Base-by-base conservation (phyloP, 441 rosid species). In the Populus hybrid region DNA sequence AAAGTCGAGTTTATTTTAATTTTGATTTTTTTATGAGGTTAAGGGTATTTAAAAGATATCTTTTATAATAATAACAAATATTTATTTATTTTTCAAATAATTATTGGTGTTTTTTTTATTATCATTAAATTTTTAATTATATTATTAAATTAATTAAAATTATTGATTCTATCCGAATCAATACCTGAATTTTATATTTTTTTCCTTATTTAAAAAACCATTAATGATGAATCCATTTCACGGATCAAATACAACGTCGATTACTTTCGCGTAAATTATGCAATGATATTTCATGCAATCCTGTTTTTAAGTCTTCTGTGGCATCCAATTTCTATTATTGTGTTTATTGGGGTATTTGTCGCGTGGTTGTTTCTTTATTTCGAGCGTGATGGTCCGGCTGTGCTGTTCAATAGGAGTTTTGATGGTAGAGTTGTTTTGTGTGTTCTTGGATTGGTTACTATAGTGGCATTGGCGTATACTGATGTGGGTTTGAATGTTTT, bases 351-450 rank as follows among this genome's bases (percentile, higher is more conserved):
- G 75, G 82, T 88, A 59, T 89, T 89, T 85, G 23, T 87, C 67
- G 91, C 84, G 0, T 94, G 98, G 98, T 85, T 89, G 78, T 86
- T 88, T 73, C 86, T 94, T n/a, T 94, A 91, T 83, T 90, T 94
- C 84, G 86, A 85, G 6, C 89, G 95, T 36, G 94, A 91, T 29
- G 89, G 83, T 24, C 89, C 93, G 2, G 77, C 92, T 73, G 89
- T 87, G 76, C 70, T 91, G 59, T 84, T 89, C 53, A 84, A 82
- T 7, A 83, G 64, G 69, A 65, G 66, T 16, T 71, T 93, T 36
- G 97, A 90, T 78, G 97, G 89, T 50, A 80, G 91, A 78, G 35
- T 90, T 38, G 89, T 94, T 40, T 71, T 89, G 73, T 82, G 65
- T 31, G 76, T 71, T 6, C 87, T 94, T 64, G 88, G 88, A 56